Conservation (phyloP, 352 stramenopile genomes). For the Phytophthora sojae region DNA sequence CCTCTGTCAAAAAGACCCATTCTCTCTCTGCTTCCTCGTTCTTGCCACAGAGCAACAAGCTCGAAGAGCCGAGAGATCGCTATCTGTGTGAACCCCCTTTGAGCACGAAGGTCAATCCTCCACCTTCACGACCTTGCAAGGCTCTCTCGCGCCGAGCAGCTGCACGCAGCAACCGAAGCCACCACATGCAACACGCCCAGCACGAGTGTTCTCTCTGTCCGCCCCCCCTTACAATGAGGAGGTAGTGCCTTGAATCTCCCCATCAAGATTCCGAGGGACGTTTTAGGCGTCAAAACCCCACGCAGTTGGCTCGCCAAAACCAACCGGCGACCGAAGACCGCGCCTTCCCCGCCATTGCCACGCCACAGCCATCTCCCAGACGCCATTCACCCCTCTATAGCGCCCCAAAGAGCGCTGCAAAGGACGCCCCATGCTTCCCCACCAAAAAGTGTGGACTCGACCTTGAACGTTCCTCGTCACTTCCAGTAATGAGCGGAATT, state of each 20-base stretch:
- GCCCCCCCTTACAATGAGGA: slow-evolving; percentile 86
- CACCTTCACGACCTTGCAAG: slow-evolving; percentile 65
- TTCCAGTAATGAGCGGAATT: slow-evolving; percentile 57
- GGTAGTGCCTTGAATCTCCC: slow-evolving; percentile 74
- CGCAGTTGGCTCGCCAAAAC: slow-evolving; percentile 76
- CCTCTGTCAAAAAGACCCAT: slow-evolving; percentile 28
- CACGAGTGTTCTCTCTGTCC: slow-evolving; percentile 41
- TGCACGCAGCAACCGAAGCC: slow-evolving; percentile 16
- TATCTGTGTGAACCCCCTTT: slow-evolving; percentile 77
- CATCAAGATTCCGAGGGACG: slow-evolving; percentile 88
- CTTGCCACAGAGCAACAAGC: slow-evolving; percentile 7
- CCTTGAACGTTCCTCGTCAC: slow-evolving; percentile 53
- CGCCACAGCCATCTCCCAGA: slow-evolving; percentile 6
- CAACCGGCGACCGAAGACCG: slow-evolving; percentile 49
- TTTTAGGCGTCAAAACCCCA: slow-evolving; percentile 33
- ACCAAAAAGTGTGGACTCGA: slow-evolving; percentile 31
- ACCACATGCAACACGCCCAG: slow-evolving; percentile 1
- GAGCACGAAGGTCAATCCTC: slow-evolving; percentile 64
- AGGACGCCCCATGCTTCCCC: slow-evolving; percentile 17
- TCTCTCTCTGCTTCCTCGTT: slow-evolving; percentile 6
- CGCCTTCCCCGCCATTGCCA: slow-evolving; percentile 4
- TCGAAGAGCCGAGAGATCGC: slow-evolving; percentile 24
- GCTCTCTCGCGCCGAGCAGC: slow-evolving; percentile 25
- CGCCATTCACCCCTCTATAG: slow-evolving; percentile 13
- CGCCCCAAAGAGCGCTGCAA: not conserved